These are phyloP conservation scores for Musa acuminata DNA, from an alignment of 176 grass and related monocot species.

Conservation along the genomic window DNA sequence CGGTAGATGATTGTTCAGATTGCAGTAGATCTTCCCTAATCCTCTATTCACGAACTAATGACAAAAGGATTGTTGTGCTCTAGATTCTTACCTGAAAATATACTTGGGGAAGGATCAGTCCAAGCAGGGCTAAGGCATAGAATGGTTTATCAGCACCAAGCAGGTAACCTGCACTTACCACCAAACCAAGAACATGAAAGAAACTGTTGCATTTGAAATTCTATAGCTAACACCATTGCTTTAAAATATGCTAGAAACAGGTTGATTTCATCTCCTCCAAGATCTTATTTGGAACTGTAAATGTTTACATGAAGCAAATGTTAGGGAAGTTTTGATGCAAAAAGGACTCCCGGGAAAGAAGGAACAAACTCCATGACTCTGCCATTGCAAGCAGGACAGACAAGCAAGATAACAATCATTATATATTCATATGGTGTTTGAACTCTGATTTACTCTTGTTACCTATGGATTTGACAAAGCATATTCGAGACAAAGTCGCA, in stretches of 20 bases:
- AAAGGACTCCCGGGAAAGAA: background rate
- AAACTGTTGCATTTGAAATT: background rate
- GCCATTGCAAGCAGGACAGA: background rate
- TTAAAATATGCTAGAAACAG: background rate
- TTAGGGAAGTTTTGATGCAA: background rate
- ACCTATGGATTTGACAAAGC: no score
- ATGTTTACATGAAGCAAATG: background rate
- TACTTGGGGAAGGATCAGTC: constrained; percentile 58
- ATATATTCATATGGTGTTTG: background rate
- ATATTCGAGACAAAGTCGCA: background rate
- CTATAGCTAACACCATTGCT: background rate
- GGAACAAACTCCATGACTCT: background rate
- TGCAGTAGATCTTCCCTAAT: no score
- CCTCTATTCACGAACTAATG: no score
- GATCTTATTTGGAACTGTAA: background rate
- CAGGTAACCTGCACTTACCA: constrained; percentile 42
- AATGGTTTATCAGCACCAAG: constrained; percentile 48
- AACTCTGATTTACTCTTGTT: no score
- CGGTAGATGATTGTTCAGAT: no score
- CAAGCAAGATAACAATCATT: background rate
- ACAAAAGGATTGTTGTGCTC: background rate
- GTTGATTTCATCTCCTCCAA: background rate
- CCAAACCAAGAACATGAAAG: constrained; percentile 12
- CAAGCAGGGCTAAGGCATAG: constrained; percentile 58
- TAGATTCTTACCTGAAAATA: constrained; percentile 43